Conservation (phyloP, 2,329 filamentous ascomycete species). For the Cercospora sp. region DNA sequence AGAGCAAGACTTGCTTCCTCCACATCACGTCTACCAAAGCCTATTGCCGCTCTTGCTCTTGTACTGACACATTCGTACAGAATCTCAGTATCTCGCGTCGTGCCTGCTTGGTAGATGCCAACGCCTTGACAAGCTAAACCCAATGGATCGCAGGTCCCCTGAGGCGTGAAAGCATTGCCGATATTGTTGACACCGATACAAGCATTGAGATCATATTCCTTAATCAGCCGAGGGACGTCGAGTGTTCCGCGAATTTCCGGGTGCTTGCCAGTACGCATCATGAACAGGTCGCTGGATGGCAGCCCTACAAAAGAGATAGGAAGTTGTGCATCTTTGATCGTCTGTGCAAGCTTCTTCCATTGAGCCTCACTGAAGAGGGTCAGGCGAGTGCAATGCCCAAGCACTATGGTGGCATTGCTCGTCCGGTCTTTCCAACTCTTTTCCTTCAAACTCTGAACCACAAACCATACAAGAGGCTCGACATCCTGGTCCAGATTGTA, state of each 20-base stretch:
- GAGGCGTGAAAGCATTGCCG: conserved; percentile 72
- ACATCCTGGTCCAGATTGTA: conserved; percentile 60
- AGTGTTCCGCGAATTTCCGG: conserved; percentile 59
- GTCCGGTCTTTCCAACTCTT: conserved; percentile 53
- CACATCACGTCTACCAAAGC: conserved; percentile 25
- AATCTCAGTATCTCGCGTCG: conserved; percentile 57
- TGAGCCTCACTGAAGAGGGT: conserved; percentile 56
- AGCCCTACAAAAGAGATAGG: conserved; percentile 68
- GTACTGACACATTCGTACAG: conserved; percentile 55
- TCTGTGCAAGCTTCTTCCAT: conserved; percentile 52
- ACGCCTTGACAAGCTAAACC: conserved; percentile 63
- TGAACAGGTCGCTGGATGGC: conserved; percentile 70
- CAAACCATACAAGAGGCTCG: conserved; percentile 56
- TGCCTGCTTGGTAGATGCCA: conserved; percentile 68
- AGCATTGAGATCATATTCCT: conserved; percentile 58
- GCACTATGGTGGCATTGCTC: conserved; percentile 52
- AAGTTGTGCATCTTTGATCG: conserved; percentile 52
- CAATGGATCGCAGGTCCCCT: conserved; percentile 67
- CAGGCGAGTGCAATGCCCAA: conserved; percentile 70
- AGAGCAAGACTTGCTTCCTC: conserved; percentile 36
- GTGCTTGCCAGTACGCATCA: conserved; percentile 57
- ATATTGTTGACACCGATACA: conserved; percentile 71
- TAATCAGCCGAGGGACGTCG: conserved; percentile 61
- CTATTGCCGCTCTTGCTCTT: conserved; percentile 38
- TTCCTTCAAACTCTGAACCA: conserved; percentile 54